These are phyloP conservation scores for Chrysoporthe austroafricana DNA, from an alignment of 2,329 filamentous ascomycete genomes.

Conservation along the genomic window DNA sequence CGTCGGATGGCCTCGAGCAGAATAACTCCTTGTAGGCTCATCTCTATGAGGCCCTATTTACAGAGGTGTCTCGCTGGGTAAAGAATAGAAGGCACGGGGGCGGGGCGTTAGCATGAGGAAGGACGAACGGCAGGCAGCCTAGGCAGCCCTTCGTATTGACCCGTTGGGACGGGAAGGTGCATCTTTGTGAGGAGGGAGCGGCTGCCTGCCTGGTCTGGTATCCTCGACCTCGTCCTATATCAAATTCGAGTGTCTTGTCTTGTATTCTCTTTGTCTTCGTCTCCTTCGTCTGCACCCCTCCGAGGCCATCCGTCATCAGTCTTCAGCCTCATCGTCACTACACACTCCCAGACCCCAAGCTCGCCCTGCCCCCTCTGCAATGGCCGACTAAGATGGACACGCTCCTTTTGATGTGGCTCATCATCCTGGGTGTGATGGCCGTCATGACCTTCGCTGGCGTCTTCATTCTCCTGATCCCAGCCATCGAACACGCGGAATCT, in stretches of 20 bases:
- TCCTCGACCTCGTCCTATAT: not conserved
- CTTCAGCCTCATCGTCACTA: not conserved
- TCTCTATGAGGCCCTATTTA: not conserved
- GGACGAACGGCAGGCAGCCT: not conserved
- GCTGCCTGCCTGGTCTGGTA: not conserved
- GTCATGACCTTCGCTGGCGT: conserved; percentile 25
- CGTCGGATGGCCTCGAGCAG: too few relatives aligned
- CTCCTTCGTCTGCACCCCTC: not conserved
- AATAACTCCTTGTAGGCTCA: not conserved
- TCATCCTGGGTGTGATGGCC: conserved; percentile 26
- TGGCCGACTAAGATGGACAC: conserved; percentile 27
- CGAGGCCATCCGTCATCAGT: not conserved
- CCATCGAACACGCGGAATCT: conserved; percentile 21
- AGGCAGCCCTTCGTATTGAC: not conserved
- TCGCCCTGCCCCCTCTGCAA: not conserved
- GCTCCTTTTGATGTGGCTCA: conserved; percentile 26
- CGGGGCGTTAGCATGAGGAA: not conserved
- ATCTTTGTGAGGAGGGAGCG: not conserved
- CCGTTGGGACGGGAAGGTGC: not conserved
- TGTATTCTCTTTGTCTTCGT: not conserved
- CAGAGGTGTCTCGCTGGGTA: not conserved
- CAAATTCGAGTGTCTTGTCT: not conserved
- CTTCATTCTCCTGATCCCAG: conserved; percentile 21
- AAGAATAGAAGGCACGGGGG: not conserved
- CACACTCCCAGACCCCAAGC: not conserved